Evolutionary conservation across 257 asterid genomes (phyloP), one percentile per base, ranked within the genome.

Genomic region (Cynanchum wilfordii): DNA sequence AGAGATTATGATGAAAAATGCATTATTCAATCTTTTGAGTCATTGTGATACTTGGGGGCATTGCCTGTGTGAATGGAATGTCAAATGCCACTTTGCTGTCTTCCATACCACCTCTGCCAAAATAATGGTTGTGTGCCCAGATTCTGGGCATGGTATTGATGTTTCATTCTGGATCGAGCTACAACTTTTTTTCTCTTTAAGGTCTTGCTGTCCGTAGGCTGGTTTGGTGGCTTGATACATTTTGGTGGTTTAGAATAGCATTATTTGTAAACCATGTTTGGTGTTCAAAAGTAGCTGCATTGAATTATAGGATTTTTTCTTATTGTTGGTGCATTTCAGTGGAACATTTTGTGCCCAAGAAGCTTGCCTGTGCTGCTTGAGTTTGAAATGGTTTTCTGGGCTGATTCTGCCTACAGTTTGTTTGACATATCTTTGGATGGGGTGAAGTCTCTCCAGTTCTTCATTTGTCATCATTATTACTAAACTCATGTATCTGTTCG

Each of bases 271-370:
- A 38, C 10, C 27, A 9, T 19, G 27, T 47, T 55, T 58, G 63
- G 40, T 54, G 55, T n/a, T 69, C 74, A 30, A 75, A 20, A 74
- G 74, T 45, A 58, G 64, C n/a, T 68, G 45, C 58, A 22, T 60
- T 38, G 22, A 60, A 71, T 47, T 36, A 44, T 5, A 19, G 59
- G 45, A 58, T 44, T 67, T 68, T 47, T 50, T 63, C 29, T 56
- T 36, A 17, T 62, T 19, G 58, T 56, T 63, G 75, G 56, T 70
- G 52, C 57, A 40, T 52, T 17, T 60, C 47, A 50, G 75, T 42
- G 7, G 57, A 66, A 52, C 56, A 63, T 20, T 36, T 2, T 4
- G 4, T 10, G 40, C 30, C 15, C 22, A 62, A 49, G 42, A 60
- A 52, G 50, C 19, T 27, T 24, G 1, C 44, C 71, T 27, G 8